These are phyloP conservation scores for Gyrodon lividus DNA, from an alignment of 768 basidiomycete species.

Conservation along the genomic window DNA sequence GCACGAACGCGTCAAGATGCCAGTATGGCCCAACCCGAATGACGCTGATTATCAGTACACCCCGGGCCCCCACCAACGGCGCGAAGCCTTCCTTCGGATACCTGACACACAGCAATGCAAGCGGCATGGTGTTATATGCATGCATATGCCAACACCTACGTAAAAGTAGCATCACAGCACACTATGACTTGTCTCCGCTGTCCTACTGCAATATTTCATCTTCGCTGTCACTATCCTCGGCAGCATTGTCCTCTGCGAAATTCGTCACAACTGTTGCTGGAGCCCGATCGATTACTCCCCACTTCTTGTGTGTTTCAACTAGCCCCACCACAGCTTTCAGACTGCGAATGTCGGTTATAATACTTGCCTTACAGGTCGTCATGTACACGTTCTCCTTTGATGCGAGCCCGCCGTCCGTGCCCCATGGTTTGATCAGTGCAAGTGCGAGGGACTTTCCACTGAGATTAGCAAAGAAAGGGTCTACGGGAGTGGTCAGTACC, in stretches of 20 bases:
- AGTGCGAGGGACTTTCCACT: not conserved
- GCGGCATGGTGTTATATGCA: no score
- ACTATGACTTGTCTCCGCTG: no score
- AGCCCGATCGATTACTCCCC: constrained; percentile 19
- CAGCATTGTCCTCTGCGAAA: constrained; percentile 9
- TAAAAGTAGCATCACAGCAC: no score
- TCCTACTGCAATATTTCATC: not conserved
- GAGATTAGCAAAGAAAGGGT: not conserved
- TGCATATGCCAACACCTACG: no score
- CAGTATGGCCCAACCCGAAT: no score
- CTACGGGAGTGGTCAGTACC: not conserved
- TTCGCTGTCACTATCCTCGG: not conserved
- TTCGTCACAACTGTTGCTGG: constrained; percentile 2
- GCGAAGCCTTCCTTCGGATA: no score
- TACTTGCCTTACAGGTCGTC: not conserved
- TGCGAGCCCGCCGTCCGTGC: not conserved
- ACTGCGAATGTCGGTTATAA: constrained; percentile 14
- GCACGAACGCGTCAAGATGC: no score
- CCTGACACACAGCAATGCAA: no score
- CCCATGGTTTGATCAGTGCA: not conserved
- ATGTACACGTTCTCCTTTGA: not conserved
- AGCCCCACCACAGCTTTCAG: constrained; percentile 17
- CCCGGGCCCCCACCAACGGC: no score
- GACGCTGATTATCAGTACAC: no score
- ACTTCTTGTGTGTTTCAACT: constrained; percentile 9